Evolutionary conservation across 2,329 filamentous ascomycete species (phyloP).

Genomic region (Neofusicoccum ribis): DNA sequence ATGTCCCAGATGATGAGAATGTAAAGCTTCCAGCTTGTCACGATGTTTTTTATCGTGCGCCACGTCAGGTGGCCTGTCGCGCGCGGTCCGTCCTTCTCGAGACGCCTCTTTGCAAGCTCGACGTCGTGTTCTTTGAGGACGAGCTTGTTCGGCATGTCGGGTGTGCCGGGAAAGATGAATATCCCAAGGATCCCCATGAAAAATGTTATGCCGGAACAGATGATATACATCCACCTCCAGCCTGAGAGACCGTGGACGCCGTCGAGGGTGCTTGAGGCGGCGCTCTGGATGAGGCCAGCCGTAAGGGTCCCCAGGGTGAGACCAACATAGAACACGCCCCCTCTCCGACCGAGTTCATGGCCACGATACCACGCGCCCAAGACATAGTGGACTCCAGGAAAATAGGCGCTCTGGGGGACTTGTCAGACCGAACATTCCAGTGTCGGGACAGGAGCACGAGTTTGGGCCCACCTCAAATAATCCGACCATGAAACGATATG

Average conservation of each 20-base stretch:
- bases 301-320: slow-evolving; percentile 55
- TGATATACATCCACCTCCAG: slow-evolving; percentile 40
- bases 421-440: neutral
- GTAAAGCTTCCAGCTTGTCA: slow-evolving; percentile 52
- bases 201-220: slow-evolving; percentile 49
- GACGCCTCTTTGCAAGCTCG: slow-evolving; percentile 45
- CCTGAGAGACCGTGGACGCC: slow-evolving; percentile 45
- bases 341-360: slow-evolving; percentile 45
- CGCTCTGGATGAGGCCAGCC: slow-evolving; percentile 49
- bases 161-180: slow-evolving; percentile 55
- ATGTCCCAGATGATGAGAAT: slow-evolving; percentile 52
- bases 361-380: slow-evolving; percentile 48
- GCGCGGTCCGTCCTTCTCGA: slow-evolving; percentile 48
- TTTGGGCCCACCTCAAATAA: slow-evolving; percentile 46
- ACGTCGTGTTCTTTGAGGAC: slow-evolving; percentile 52
- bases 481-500: slow-evolving; percentile 57
- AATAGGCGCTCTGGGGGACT: neutral
- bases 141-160: slow-evolving; percentile 50
- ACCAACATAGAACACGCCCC: slow-evolving; percentile 55
- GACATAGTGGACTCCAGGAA: slow-evolving; percentile 32
- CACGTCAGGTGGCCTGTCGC: slow-evolving; percentile 32
- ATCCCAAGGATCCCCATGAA: slow-evolving; percentile 54
- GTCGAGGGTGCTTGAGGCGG: slow-evolving; percentile 55
- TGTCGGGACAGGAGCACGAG: neutral
- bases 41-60: slow-evolving; percentile 34